phyloP scores from a whole-genome alignment of 495 filamentous ascomycete genomes.

The Xylaria grammica region DNA sequence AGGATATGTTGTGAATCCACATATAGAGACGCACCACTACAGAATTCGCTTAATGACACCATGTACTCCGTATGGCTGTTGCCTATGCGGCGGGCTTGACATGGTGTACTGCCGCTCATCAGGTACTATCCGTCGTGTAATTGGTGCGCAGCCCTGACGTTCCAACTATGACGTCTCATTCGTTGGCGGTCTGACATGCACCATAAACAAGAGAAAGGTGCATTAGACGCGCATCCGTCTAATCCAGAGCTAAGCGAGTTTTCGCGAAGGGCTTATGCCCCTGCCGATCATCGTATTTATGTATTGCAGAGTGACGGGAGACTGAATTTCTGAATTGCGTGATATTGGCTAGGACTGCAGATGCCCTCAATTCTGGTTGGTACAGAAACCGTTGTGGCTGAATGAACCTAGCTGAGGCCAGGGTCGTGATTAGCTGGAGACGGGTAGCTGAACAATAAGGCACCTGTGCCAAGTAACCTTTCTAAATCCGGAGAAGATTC shows the following conservation, averaged over 20 bases:
- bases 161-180: neutral
- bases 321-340: neutral
- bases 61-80: too few relatives aligned
- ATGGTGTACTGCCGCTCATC: too few relatives aligned
- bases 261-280: neutral
- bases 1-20: neutral
- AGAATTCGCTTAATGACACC: neutral
- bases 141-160: neutral
- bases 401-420: neutral
- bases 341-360: neutral
- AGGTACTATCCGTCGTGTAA: neutral
- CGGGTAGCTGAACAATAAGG: constrained; percentile 6
- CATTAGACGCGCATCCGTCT: neutral
- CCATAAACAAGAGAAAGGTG: neutral
- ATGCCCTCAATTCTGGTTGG: neutral
- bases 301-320: neutral
- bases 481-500: constrained; percentile 14
- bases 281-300: neutral
- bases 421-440: constrained; percentile 11
- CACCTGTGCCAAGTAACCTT: constrained; percentile 4
- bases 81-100: too few relatives aligned
- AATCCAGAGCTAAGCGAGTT: neutral
- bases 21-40: too few relatives aligned
- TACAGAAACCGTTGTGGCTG: neutral
- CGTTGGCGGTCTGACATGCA: neutral